Percentiles rank a stretch among this genome's conserved stretches.
phyloP scores from a whole-genome alignment of 768 basidiomycete genomes.

The Trametes meyenii region DNA sequence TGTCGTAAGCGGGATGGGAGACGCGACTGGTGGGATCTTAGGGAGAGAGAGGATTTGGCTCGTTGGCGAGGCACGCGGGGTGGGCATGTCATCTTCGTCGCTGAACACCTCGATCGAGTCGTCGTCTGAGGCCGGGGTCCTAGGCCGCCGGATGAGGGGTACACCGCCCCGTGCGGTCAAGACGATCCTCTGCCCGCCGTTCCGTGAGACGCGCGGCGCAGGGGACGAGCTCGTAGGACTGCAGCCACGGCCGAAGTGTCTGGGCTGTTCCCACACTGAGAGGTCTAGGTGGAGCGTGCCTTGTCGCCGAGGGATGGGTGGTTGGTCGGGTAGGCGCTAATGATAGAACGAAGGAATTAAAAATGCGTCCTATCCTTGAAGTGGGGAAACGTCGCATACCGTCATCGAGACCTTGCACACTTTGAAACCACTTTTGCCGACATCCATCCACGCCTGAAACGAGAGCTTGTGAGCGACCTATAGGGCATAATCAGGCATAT shows the following conservation, averaged over 20 bases:
- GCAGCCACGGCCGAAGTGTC: background rate
- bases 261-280: slow-evolving; percentile 4
- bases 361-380: accelerated
- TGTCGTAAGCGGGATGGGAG: background rate
- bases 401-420: slow-evolving; percentile 24
- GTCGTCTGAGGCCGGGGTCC: background rate
- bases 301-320: slow-evolving; percentile 13
- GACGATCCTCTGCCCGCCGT: background rate
- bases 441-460: slow-evolving; percentile 25
- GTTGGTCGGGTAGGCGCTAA: slow-evolving; percentile 19
- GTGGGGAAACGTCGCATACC: background rate
- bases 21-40: background rate
- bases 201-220: background rate
- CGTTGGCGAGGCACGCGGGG: background rate
- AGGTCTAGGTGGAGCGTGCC: slow-evolving; percentile 1
- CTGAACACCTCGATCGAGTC: background rate
- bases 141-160: slow-evolving; percentile 6
- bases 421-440: slow-evolving; percentile 19
- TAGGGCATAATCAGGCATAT: no score
- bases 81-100: background rate
- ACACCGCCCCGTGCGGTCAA: background rate
- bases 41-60: no score
- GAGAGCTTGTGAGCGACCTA: background rate
- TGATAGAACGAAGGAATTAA: background rate
- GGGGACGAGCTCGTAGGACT: background rate